Base-by-base conservation (phyloP, 2,329 filamentous ascomycete genomes). In the Diaporthe citri region DNA sequence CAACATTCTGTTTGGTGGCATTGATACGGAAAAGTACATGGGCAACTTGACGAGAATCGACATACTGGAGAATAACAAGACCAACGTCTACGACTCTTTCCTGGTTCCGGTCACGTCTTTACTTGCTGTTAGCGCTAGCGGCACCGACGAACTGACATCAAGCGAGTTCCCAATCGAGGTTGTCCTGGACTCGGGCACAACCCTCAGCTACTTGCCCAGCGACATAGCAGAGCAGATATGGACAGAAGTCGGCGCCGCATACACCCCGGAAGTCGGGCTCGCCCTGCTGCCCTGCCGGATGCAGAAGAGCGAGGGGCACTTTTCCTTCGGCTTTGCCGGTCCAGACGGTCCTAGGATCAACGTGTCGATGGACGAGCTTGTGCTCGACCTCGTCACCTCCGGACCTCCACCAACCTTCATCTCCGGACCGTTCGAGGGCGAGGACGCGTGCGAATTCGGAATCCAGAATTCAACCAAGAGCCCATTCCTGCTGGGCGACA, bases 1-100 rank as follows among this genome's bases (percentile, higher is more conserved):
- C 48, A 93, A 86, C 78, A 92, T 96, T 75, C 86, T 96, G 1
- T 97, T 96, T 78, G 94, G 94, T 52, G 94, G 93, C n/a, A 91
- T 96, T 75, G 94, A 96, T 81, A 94, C 90, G 0, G 89, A 88
- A 75, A 96, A 96, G 81, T 97, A 91, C 83, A 81, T 86, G 0
- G 94, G 93, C 64, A 82, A 89, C 2, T 86, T 96, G 43, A 87
- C 88, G 60, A 89, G 87, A 8, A 86, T 95, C 39, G 87, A 92
- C 22, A 86, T 95, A 76, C 85, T 91, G 78, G 81, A 87, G 71
- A 80, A 84, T 74, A 81, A 85, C 64, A 77, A 81, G 70, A 86
- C 79, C 41, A 69, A 67, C 77, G 79, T 71, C 43, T 87, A 84
- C 75, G 85, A 83, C 34, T 85, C 88, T 10, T 90, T 90, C 75